Evolutionary conservation across 495 filamentous ascomycete species (phyloP), one percentile per base, ranked within the genome.

Genomic region (Penicillium roqueforti): DNA sequence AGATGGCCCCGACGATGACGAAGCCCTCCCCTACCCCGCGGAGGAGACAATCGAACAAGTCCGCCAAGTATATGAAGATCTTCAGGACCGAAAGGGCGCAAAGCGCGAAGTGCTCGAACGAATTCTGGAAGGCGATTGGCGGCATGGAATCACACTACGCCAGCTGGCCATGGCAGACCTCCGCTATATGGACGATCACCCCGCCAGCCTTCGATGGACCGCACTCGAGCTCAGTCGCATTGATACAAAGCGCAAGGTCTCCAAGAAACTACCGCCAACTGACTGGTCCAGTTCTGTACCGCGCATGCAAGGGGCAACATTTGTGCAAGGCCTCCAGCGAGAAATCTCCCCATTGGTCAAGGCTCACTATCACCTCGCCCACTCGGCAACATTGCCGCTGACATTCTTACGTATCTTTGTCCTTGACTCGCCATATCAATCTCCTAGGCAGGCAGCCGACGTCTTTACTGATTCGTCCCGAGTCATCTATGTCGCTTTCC

Each of bases 121-220:
- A 26, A 85, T 95, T 36, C 58, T 87, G 0, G 85, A 91, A 53
- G 87, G 87, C 39, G 90, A 95, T 65, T 95, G 89, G 89, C 77
- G 88, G 19, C 78, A 83, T 46, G 90, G 90, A 1, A 72, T 95
- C 19, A 85, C 80, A 1, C 69, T 95, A 14, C 88, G 87, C 56
- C 87, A 91, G 62, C 74, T 92, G 4, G 89, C 87, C 43, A 91
- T 89, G 78, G 84, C 85, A 14, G 90, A 95, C 59, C 69, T 89
- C 13, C 86, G 87, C 55, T 76, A 89, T 62, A 74, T 92, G n/a
- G 81, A 91, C 58, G 86, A 91, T 61, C 86, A 90, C 58, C 86
- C 87, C 0, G 74, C 79, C 2, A 78, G 80, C 1, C 79, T 86
- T 54, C 84, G 85, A 70, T 95, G 90, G 90, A 83, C 83, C 18